These are phyloP conservation scores for Podaxis sp. DNA, from an alignment of 768 basidiomycete species.

Conservation along the genomic window DNA sequence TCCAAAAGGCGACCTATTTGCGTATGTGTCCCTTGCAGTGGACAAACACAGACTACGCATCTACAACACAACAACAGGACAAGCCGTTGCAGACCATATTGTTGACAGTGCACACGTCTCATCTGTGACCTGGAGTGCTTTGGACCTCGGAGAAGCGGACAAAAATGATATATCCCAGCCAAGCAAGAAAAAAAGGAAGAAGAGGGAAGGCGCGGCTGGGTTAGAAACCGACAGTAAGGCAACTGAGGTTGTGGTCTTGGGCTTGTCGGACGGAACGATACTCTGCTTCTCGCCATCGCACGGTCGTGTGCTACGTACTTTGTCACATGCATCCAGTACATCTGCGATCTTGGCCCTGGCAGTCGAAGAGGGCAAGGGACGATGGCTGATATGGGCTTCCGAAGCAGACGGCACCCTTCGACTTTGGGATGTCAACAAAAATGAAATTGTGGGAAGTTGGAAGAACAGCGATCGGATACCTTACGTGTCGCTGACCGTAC, in stretches of 20 bases:
- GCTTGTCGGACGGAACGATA: conserved; percentile 57
- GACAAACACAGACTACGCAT: conserved; percentile 71
- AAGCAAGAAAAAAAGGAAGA: conserved; percentile 54
- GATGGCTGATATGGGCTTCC: conserved; percentile 48
- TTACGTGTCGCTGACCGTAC: conserved; percentile 46
- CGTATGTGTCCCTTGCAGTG: conserved; percentile 57
- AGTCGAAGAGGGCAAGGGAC: conserved; percentile 24
- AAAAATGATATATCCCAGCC: conserved; percentile 27
- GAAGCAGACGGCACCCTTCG: conserved; percentile 53
- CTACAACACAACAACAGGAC: conserved; percentile 52
- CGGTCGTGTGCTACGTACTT: conserved; percentile 47
- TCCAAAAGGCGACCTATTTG: conserved; percentile 49
- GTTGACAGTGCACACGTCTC: conserved; percentile 54
- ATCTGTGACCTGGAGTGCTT: conserved; percentile 45
- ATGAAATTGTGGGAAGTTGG: conserved; percentile 44
- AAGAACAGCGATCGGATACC: conserved; percentile 57
- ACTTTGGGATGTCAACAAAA: conserved; percentile 52
- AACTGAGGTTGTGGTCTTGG: conserved; percentile 48
- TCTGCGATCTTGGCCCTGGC: conserved; percentile 49
- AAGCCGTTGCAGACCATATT: conserved; percentile 53
- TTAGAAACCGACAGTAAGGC: conserved; percentile 22
- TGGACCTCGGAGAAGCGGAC: conserved; percentile 22
- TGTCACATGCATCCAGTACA: conserved; percentile 52
- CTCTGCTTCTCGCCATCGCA: conserved; percentile 59
- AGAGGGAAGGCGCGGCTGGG: conserved; percentile 27